Evolutionary conservation across 2,329 filamentous ascomycete genomes (phyloP).

Genomic region (Colletotrichum sp.): DNA sequence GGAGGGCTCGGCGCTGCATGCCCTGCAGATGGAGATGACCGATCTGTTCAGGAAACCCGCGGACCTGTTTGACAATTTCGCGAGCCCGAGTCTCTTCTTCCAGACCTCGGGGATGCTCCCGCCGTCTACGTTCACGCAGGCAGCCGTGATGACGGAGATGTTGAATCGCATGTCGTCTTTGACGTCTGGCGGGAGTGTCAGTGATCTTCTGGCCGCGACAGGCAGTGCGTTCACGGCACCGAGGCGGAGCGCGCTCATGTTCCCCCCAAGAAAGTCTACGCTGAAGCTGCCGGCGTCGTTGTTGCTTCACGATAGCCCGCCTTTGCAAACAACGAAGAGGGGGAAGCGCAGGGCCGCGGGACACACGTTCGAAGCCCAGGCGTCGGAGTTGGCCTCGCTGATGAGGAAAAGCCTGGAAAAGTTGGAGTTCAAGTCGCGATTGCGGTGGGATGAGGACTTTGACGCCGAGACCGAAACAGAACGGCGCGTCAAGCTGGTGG

Average conservation of each 20-base stretch:
- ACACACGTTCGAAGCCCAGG: constrained; percentile 53
- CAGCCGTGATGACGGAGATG: constrained; percentile 18
- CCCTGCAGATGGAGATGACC: constrained; percentile 38
- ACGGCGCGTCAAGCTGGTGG: constrained; percentile 41
- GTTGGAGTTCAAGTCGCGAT: constrained; percentile 47
- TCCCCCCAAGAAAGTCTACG: constrained; percentile 51
- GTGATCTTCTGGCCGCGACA: constrained; percentile 3
- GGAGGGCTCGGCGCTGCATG: constrained; percentile 39
- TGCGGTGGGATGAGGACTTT: constrained; percentile 44
- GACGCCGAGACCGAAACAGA: constrained; percentile 36
- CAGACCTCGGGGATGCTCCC: constrained; percentile 53
- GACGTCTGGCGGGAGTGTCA: constrained; percentile 10
- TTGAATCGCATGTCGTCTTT: constrained; percentile 25
- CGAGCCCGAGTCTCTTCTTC: constrained; percentile 63
- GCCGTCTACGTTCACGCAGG: constrained; percentile 47
- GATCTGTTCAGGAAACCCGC: constrained; percentile 53
- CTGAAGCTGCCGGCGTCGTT: constrained; percentile 55
- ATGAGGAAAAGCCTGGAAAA: constrained; percentile 55
- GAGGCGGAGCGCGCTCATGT: constrained; percentile 48
- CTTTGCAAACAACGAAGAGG: constrained; percentile 10
- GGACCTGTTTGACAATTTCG: constrained; percentile 64
- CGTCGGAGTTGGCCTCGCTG: constrained; percentile 47
- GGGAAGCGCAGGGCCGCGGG: constrained; percentile 24
- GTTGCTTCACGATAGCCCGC: constrained; percentile 48
- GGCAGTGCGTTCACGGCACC: constrained; percentile 29